Evolutionary conservation across 2,329 filamentous ascomycete genomes (phyloP).

Genomic region (Diaporthe vexans): DNA sequence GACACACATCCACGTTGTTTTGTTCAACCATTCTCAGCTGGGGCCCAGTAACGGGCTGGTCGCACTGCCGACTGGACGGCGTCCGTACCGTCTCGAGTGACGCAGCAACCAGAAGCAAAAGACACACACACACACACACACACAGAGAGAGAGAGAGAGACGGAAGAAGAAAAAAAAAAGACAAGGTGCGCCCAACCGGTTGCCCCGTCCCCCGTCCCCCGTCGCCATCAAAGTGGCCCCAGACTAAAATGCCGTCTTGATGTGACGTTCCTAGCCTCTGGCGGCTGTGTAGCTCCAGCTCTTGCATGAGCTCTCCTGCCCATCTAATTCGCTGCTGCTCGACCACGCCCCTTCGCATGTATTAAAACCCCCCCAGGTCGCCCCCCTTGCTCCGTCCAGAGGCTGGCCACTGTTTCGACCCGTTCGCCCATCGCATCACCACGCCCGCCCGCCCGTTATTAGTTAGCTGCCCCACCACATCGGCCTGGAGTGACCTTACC

Average conservation of each 20-base stretch:
- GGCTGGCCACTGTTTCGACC: slow-evolving; percentile 6
- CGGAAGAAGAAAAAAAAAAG: too few species aligned
- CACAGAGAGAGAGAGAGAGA: too few species aligned
- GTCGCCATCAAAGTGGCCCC: slow-evolving; percentile 16
- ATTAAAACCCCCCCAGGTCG: slow-evolving; percentile 33
- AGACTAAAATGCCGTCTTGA: slow-evolving; percentile 34
- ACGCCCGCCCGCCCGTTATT: neutral
- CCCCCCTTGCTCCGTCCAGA: slow-evolving; percentile 1
- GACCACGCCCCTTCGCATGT: slow-evolving; percentile 24
- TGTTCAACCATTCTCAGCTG: slow-evolving; percentile 3
- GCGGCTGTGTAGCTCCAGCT: slow-evolving; percentile 25
- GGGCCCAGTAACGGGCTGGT: slow-evolving; percentile 14
- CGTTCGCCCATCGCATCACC: slow-evolving; percentile 24
- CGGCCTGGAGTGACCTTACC: slow-evolving; percentile 24
- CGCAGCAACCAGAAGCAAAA: slow-evolving; percentile 28
- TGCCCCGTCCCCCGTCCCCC: slow-evolving; percentile 4
- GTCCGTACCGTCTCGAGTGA: slow-evolving; percentile 3
- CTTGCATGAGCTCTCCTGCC: slow-evolving; percentile 30
- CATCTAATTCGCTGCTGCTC: slow-evolving; percentile 28
- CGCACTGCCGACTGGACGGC: neutral
- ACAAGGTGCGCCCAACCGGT: slow-evolving; percentile 1
- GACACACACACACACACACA: too few species aligned
- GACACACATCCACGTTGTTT: slow-evolving; percentile 14
- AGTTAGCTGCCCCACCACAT: slow-evolving; percentile 21
- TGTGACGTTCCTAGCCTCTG: slow-evolving; percentile 30